Base-by-base conservation (phyloP, 257 asterid species). In the Capsicum baccatum region DNA sequence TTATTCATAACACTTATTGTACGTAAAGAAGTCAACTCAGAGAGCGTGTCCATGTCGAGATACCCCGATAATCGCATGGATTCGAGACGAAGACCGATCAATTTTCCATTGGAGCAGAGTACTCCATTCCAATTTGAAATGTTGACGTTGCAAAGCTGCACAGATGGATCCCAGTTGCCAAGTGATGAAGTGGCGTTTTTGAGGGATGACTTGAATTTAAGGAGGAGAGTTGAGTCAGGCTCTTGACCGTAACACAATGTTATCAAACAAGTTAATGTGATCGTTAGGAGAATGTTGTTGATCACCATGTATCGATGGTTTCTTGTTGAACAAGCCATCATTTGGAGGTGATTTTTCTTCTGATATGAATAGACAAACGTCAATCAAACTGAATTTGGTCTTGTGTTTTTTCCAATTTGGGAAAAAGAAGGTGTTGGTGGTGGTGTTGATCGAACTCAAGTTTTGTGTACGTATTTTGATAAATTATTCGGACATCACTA, bases 111-210 rank as follows among this genome's bases (percentile, higher is more conserved):
- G 11, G 1, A 0, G 80, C 98, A 92, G 15, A 92, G 12, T 79
- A 92, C 71, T 15, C 96, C 97, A 0, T 80, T 86, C 97, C 96
- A 92, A 3, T 67, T n/a, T 6, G 97, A 88, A 3, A 21, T 57
- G 82, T 88, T 83, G 4, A 88, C 88, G 2, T 9, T 85, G 89
- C 98, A 94, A 37, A 87, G 47, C 1, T 37, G 76, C 2, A 55
- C 80, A 1, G 89, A 87, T 2, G 76, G 81, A 63, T 66, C 56
- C 98, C 98, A 94, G 80, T 48, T 85, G 48, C 83, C 76, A 1
- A 94, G 86, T 84, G 79, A 63, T 83, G 79, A 67, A 47, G 86
- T 63, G 42, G 94, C 57, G 33, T 92, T 92, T 9, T 85, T 12
- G 19, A 92, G 89, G 1, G 96, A 91, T 10, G 85, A 82, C 78